These are phyloP conservation scores for Flammula alnicola DNA, from an alignment of 1,284 basidiomycete genomes.

Conservation along the genomic window DNA sequence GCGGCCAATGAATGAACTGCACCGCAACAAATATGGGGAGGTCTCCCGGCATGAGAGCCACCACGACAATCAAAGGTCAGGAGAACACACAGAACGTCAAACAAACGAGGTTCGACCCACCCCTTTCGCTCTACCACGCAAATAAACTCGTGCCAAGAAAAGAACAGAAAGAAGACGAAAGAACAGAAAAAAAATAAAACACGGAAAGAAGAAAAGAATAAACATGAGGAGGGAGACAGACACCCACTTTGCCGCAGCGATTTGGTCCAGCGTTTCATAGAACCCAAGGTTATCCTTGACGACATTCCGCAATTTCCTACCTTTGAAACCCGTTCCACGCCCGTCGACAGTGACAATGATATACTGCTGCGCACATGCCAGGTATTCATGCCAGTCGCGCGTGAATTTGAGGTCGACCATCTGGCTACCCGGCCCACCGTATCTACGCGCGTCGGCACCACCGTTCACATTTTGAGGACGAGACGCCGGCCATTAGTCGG, in stretches of 20 bases:
- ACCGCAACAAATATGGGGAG: too few species aligned
- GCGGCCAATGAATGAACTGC: too few species aligned
- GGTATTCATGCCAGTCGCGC: constrained; percentile 87
- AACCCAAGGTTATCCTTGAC: constrained; percentile 87
- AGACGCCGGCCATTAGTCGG: background rate
- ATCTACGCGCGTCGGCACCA: too few species aligned
- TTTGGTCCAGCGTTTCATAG: constrained; percentile 87
- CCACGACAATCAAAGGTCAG: too few species aligned
- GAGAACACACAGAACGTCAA: too few species aligned
- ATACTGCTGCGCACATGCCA: constrained; percentile 84
- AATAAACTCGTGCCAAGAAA: constrained; percentile 7
- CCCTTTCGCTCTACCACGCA: too few species aligned
- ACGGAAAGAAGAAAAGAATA: constrained; percentile 7
- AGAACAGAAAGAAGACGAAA: constrained; percentile 1
- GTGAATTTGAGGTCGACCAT: constrained; percentile 68
- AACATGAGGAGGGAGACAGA: too few species aligned
- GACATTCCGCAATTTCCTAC: constrained; percentile 79
- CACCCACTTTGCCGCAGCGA: constrained; percentile 79
- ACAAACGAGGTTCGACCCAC: background rate
- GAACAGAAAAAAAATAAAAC: background rate
- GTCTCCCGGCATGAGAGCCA: too few species aligned
- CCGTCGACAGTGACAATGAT: constrained; percentile 90
- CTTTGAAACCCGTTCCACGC: constrained; percentile 93
- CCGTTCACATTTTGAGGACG: too few species aligned
- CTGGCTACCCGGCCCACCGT: constrained; percentile 91